A percentile compares a stretch with the other conserved stretches of the same genome.
Evolutionary conservation across 768 basidiomycete species (phyloP).

Genomic region (Tremella yokohamensis): DNA sequence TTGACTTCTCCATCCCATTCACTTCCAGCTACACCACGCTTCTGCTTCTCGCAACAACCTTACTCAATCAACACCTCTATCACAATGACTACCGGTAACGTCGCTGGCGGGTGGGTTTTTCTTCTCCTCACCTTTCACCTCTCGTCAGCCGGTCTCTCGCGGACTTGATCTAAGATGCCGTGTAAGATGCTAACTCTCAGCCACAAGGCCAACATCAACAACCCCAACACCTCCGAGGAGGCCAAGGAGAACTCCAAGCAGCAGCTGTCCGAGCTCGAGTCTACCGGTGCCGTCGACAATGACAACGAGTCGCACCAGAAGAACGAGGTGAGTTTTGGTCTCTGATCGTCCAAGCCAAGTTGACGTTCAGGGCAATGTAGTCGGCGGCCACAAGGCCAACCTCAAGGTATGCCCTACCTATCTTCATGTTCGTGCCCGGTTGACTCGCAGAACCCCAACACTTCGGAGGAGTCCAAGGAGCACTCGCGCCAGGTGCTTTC

Average conservation of each 20-base stretch:
- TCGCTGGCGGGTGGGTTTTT: slow-evolving; percentile 6
- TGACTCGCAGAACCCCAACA: slow-evolving; percentile 35
- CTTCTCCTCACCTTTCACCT: background rate
- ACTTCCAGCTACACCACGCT: background rate
- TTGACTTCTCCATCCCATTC: background rate
- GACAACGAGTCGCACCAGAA: slow-evolving; percentile 18
- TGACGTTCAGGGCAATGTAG: slow-evolving; percentile 47
- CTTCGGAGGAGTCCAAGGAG: slow-evolving; percentile 46
- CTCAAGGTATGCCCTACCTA: slow-evolving; percentile 8
- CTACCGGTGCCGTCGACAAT: slow-evolving; percentile 15
- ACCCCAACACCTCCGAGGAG: slow-evolving; percentile 27
- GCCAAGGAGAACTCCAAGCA: slow-evolving; percentile 36
- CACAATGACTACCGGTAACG: slow-evolving; percentile 3
- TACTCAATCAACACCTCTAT: background rate
- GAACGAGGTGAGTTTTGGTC: slow-evolving; percentile 23
- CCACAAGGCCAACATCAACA: slow-evolving; percentile 40
- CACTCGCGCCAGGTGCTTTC: slow-evolving; percentile 36
- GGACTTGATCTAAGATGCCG: background rate
- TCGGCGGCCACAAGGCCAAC: slow-evolving; percentile 48
- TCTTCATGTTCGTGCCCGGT: too few relatives aligned
- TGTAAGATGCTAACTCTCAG: slow-evolving; percentile 8
- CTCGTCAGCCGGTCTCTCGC: background rate
- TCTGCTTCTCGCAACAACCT: background rate
- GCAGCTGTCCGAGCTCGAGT: slow-evolving; percentile 15
- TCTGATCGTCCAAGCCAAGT: background rate